Percentiles rank a stretch among this genome's conserved stretches.
Conservation (phyloP, 179 eudicot species). For the Monotropa hypopitys region DNA sequence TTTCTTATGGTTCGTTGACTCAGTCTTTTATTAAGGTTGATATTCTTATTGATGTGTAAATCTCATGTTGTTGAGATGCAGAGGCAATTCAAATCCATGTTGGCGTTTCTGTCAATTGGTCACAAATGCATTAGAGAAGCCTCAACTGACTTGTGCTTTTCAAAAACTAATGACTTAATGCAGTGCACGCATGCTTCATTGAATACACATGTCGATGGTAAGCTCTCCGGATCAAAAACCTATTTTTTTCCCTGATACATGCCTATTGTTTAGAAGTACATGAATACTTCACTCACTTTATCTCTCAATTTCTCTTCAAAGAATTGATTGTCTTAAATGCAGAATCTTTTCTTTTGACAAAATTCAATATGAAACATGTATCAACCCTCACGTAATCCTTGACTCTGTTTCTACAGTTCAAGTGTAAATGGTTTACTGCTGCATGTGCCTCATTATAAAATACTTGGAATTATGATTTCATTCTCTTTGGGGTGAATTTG, state of each 20-base stretch:
- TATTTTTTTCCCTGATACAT: not conserved
- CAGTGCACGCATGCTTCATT: constrained; percentile 26
- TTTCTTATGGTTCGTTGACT: not conserved
- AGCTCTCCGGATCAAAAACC: constrained; percentile 7
- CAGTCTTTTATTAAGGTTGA: not conserved
- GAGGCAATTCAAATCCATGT: constrained; percentile 44
- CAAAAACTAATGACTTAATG: constrained; percentile 45
- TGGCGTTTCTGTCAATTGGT: constrained; percentile 55
- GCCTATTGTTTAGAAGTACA: not conserved
- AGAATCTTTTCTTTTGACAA: not conserved
- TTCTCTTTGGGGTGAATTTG: not conserved
- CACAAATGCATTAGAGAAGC: constrained; percentile 57
- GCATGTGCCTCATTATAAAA: not conserved
- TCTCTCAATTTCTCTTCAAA: not conserved
- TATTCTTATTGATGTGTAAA: not conserved
- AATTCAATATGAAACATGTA: not conserved
- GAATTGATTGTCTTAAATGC: not conserved
- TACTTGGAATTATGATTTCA: not conserved
- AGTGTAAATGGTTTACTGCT: not conserved
- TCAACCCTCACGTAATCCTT: not conserved
- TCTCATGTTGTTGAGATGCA: constrained; percentile 29
- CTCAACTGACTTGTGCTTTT: constrained; percentile 48
- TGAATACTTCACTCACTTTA: not conserved
- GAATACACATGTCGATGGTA: constrained; percentile 46
- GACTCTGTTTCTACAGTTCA: not conserved